Conservation (phyloP, 2,329 filamentous ascomycete genomes). For the Cladosporium colombiae region DNA sequence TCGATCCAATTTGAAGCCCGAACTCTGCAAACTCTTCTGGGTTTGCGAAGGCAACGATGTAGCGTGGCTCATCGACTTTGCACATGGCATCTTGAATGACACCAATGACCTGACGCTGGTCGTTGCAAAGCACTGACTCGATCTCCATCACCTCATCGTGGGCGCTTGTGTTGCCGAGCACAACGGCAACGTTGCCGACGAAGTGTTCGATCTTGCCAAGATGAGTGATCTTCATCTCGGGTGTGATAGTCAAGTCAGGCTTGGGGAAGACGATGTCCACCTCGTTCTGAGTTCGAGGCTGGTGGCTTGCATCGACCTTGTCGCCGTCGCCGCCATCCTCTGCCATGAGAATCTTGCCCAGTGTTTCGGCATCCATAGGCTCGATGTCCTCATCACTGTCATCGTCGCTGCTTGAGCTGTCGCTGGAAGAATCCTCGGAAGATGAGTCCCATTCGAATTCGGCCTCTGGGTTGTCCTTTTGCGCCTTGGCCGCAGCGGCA, state of each 20-base stretch:
- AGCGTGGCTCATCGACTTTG: conserved; percentile 78
- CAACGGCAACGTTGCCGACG: conserved; percentile 75
- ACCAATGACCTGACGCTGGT: conserved; percentile 74
- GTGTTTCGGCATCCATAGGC: conserved; percentile 77
- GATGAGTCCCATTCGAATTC: conserved; percentile 55
- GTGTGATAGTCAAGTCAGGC: conserved; percentile 75
- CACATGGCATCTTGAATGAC: conserved; percentile 53
- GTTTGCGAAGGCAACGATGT: conserved; percentile 74
- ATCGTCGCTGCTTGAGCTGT: conserved; percentile 50
- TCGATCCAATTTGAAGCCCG: conserved; percentile 67
- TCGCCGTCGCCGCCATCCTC: conserved; percentile 75
- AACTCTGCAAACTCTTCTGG: conserved; percentile 66
- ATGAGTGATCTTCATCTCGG: conserved; percentile 73
- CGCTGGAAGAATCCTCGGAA: conserved; percentile 44
- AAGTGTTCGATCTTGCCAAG: conserved; percentile 75
- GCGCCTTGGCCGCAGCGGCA: conserved; percentile 46
- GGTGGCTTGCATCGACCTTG: conserved; percentile 43
- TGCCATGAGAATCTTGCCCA: conserved; percentile 81
- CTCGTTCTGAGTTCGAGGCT: conserved; percentile 81
- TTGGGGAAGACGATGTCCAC: conserved; percentile 55
- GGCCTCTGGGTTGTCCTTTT: conserved; percentile 42
- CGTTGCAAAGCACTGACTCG: conserved; percentile 79
- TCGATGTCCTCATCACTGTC: conserved; percentile 64
- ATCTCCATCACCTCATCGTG: conserved; percentile 76
- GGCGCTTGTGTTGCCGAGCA: conserved; percentile 76